Percentiles rank a stretch among this genome's conserved stretches.
Conservation (phyloP, 2,329 filamentous ascomycete genomes). For the Zymoseptoria passerinii region DNA sequence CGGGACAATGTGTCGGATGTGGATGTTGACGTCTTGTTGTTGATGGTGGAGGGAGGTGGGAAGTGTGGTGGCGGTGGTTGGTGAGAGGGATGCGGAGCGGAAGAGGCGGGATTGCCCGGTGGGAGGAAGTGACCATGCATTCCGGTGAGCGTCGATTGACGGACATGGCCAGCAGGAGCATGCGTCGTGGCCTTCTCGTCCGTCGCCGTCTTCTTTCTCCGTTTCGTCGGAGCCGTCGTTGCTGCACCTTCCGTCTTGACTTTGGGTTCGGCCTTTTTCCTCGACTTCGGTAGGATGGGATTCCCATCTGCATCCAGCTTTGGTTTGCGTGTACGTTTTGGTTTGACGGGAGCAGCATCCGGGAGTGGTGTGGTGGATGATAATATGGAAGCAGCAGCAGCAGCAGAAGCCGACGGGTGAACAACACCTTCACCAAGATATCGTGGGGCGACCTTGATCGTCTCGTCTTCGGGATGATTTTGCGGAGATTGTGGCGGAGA, state of each 20-base stretch:
- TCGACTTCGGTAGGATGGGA: conserved; percentile 32
- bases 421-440: conserved; percentile 29
- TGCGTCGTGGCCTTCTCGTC: conserved; percentile 8
- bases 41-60: conserved; percentile 1
- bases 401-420: conserved; percentile 21
- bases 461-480: conserved; percentile 13
- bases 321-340: conserved; percentile 34
- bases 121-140: conserved; percentile 29
- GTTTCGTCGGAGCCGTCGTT: conserved; percentile 40
- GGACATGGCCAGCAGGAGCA: conserved; percentile 16
- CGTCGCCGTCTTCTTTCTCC: conserved; percentile 28
- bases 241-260: conserved; percentile 30
- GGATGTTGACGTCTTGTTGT: not conserved
- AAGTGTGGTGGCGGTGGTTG: conserved; percentile 17
- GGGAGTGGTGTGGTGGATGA: conserved; percentile 18
- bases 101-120: conserved; percentile 13
- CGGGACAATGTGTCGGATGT: conserved; percentile 9
- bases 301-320: conserved; percentile 32
- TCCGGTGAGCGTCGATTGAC: conserved; percentile 36
- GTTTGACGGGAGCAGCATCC: conserved; percentile 31
- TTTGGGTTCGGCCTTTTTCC: conserved; percentile 42
- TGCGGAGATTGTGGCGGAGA: conserved; percentile 22
- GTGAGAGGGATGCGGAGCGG: conserved; percentile 19
- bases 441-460: conserved; percentile 20
- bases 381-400: conserved; percentile 8